Evolutionary conservation across 1,139 yeast genomes (phyloP).

Genomic region (Suhomyces wounanorum): DNA sequence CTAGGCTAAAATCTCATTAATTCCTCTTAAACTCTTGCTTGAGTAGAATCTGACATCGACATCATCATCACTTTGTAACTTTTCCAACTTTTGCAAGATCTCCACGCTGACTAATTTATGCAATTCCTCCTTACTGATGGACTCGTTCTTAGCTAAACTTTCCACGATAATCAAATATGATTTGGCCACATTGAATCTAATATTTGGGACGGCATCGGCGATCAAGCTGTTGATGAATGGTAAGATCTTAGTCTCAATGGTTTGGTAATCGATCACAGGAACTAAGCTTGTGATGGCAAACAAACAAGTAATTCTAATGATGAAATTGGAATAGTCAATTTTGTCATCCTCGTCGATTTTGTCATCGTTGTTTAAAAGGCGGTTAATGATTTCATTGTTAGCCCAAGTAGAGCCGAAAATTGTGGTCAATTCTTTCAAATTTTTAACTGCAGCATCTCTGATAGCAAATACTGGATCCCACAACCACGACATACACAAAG

Average conservation of each 20-base stretch:
- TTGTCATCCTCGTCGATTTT: constrained; percentile 40
- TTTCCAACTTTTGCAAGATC: constrained; percentile 66
- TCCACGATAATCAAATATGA: constrained; percentile 65
- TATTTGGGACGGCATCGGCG: constrained; percentile 87
- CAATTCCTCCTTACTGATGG: constrained; percentile 24
- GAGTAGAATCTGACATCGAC: constrained; percentile 91
- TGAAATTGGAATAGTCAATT: constrained; percentile 65
- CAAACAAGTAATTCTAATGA: constrained; percentile 87
- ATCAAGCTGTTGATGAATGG: constrained; percentile 77
- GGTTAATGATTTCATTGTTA: constrained; percentile 74
- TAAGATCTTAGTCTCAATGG: constrained; percentile 64
- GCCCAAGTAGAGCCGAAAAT: constrained; percentile 97
- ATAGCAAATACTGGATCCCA: constrained; percentile 98
- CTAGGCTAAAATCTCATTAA: constrained; percentile 26
- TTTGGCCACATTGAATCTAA: constrained; percentile 92
- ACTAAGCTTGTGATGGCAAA: constrained; percentile 82
- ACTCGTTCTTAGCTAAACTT: constrained; percentile 39
- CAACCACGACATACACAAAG: constrained; percentile 92
- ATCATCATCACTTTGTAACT: constrained; percentile 71
- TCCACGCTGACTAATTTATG: constrained; percentile 51
- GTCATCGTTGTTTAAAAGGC: constrained; percentile 52
- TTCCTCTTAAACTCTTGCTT: constrained; percentile 52
- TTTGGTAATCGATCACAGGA: constrained; percentile 61
- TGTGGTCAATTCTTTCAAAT: constrained; percentile 74
- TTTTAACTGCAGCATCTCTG: constrained; percentile 92